Conservation (phyloP, 2,329 filamentous ascomycete species). For the Monilinia vaccinii-corymbosi region DNA sequence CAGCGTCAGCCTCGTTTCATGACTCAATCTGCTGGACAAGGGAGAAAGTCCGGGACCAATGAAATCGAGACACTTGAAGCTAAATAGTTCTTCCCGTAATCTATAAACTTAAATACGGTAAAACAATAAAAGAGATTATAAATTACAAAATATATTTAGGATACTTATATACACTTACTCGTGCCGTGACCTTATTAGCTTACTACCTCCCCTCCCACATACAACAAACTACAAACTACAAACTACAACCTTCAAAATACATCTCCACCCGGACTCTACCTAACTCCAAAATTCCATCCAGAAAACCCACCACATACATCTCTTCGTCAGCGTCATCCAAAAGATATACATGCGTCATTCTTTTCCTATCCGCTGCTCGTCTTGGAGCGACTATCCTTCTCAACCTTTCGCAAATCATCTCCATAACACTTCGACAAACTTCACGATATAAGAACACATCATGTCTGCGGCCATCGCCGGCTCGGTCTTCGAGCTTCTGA, state of each 20-base stretch:
- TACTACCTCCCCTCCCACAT: background rate
- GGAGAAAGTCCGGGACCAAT: background rate
- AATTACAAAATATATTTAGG: too few species aligned
- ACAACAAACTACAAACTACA: too few species aligned
- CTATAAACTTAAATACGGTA: too few species aligned
- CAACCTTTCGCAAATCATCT: background rate
- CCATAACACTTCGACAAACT: background rate
- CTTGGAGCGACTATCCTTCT: conserved; percentile 22
- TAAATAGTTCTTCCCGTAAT: too few species aligned
- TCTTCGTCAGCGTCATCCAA: background rate
- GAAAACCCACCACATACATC: background rate
- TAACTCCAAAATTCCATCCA: background rate
- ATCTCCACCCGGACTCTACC: background rate
- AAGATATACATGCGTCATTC: conserved; percentile 29
- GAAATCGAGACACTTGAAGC: background rate
- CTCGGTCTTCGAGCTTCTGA: conserved; percentile 28
- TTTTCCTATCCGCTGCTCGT: conserved; percentile 24
- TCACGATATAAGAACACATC: background rate
- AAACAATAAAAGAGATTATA: too few species aligned
- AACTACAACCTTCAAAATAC: background rate
- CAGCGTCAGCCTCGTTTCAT: too few species aligned
- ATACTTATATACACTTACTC: too few species aligned
- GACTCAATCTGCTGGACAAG: background rate
- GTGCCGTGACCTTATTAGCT: background rate
- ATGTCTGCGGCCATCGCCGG: conserved; percentile 25